Evolutionary conservation across 83 land plant genomes (phyloP).

Genomic region (Diphasiastrum complanatum): DNA sequence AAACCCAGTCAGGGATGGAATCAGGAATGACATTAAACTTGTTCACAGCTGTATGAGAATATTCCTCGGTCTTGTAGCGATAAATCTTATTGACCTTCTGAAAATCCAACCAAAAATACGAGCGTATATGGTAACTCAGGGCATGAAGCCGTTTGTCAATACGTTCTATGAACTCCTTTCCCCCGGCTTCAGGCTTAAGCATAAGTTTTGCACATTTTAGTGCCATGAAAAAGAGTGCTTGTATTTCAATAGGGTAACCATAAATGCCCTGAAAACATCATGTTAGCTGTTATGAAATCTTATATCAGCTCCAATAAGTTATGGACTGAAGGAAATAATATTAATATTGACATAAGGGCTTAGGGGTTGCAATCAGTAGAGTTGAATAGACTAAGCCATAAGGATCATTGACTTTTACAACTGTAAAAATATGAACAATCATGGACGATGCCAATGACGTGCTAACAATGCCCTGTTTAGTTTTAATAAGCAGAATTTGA

Average conservation of each 20-base stretch:
- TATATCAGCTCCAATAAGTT: too few relatives aligned
- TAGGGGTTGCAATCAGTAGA: too few relatives aligned
- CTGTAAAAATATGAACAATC: too few relatives aligned
- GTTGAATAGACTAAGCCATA: too few relatives aligned
- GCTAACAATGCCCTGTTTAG: too few relatives aligned
- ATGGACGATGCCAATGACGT: too few relatives aligned
- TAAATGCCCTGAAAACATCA: slow-evolving; percentile 1
- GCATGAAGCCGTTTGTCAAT: not conserved
- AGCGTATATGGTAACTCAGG: not conserved
- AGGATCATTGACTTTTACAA: too few relatives aligned
- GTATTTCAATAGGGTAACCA: not conserved
- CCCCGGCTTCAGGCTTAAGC: not conserved
- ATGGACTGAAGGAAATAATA: too few relatives aligned
- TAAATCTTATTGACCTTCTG: not conserved
- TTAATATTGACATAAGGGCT: too few relatives aligned
- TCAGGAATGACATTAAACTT: not conserved
- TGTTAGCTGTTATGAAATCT: too few relatives aligned
- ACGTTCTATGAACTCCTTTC: not conserved
- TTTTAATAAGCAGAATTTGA: too few relatives aligned
- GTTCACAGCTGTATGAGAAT: not conserved
- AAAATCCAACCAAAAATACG: not conserved
- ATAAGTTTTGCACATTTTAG: not conserved
- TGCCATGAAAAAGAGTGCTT: not conserved
- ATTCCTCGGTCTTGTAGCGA: not conserved
- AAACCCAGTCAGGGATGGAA: not conserved